phyloP scores from a whole-genome alignment of 148 eudicot genomes.

The Rhododendron kiyosumense region DNA sequence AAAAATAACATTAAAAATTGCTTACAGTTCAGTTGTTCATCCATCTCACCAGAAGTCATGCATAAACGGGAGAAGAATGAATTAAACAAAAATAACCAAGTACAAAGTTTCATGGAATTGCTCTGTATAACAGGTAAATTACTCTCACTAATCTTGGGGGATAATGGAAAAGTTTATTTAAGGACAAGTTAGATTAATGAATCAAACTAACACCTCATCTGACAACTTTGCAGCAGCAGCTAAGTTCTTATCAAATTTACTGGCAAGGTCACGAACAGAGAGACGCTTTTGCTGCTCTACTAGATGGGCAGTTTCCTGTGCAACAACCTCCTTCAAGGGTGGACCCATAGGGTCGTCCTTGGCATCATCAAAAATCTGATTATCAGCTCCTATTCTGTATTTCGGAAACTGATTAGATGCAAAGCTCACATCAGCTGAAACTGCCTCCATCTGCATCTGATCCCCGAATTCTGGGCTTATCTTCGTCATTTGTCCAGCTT shows the following conservation, averaged over 20 bases:
- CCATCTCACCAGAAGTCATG: neutral
- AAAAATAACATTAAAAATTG: neutral
- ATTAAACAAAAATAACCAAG: neutral
- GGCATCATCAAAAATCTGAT: slow-evolving; percentile 79
- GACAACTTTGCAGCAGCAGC: slow-evolving; percentile 85
- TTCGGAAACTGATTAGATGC: slow-evolving; percentile 68
- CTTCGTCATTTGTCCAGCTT: slow-evolving; percentile 59
- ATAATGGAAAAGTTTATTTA: neutral
- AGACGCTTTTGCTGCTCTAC: slow-evolving; percentile 85
- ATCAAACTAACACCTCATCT: slow-evolving; percentile 48
- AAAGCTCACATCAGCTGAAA: slow-evolving; percentile 87
- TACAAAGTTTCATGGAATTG: neutral
- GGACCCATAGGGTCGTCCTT: slow-evolving; percentile 59
- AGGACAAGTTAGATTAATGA: neutral
- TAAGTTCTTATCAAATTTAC: slow-evolving; percentile 93
- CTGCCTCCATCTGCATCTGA: slow-evolving; percentile 47
- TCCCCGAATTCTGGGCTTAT: slow-evolving; percentile 79
- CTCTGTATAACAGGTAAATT: neutral
- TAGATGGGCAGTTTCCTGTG: slow-evolving; percentile 61
- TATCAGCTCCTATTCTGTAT: slow-evolving; percentile 80
- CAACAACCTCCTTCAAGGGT: slow-evolving; percentile 74
- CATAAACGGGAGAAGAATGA: neutral
- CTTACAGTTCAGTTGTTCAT: neutral
- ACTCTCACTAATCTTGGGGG: neutral
- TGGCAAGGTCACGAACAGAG: slow-evolving; percentile 92